Conservation (phyloP, 2,329 filamentous ascomycete species). For the Plectosphaerella plurivora region DNA sequence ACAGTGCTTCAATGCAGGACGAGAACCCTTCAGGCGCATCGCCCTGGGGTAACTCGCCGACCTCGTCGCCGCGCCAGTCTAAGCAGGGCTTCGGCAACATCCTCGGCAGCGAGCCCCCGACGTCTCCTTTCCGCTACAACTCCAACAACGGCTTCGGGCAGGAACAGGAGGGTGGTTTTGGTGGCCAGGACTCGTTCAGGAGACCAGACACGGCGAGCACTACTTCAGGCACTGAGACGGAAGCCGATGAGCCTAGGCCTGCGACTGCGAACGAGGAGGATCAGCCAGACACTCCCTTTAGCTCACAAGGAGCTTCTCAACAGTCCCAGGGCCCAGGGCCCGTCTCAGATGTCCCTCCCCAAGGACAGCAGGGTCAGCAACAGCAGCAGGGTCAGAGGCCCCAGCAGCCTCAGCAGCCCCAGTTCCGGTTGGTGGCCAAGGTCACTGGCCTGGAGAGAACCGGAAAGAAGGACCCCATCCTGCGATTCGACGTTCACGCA, state of each 20-base stretch:
- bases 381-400: slow-evolving; percentile 39
- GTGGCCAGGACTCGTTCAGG: slow-evolving; percentile 33
- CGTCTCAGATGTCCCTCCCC: slow-evolving; percentile 9
- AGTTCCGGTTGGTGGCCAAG: slow-evolving; percentile 88
- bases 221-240: slow-evolving; percentile 37
- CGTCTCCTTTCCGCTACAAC: slow-evolving; percentile 41
- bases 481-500: slow-evolving; percentile 96
- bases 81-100: slow-evolving; percentile 35
- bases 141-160: slow-evolving; percentile 37
- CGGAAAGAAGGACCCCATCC: slow-evolving; percentile 90
- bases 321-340: slow-evolving; percentile 4
- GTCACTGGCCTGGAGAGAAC: slow-evolving; percentile 90
- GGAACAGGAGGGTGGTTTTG: slow-evolving; percentile 29
- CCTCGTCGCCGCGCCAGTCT: slow-evolving; percentile 43
- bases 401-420: slow-evolving; percentile 56
- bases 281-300: not conserved
- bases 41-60: slow-evolving; percentile 53
- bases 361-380: slow-evolving; percentile 4
- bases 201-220: slow-evolving; percentile 44
- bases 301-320: not conserved
- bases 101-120: slow-evolving; percentile 32
- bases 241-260: slow-evolving; percentile 25
- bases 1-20: slow-evolving; percentile 51
- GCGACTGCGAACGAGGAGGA: not conserved
- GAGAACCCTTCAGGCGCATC: slow-evolving; percentile 49